Evolutionary conservation across 257 asterid genomes (phyloP).

Genomic region (Thymus quinquecostatus): DNA sequence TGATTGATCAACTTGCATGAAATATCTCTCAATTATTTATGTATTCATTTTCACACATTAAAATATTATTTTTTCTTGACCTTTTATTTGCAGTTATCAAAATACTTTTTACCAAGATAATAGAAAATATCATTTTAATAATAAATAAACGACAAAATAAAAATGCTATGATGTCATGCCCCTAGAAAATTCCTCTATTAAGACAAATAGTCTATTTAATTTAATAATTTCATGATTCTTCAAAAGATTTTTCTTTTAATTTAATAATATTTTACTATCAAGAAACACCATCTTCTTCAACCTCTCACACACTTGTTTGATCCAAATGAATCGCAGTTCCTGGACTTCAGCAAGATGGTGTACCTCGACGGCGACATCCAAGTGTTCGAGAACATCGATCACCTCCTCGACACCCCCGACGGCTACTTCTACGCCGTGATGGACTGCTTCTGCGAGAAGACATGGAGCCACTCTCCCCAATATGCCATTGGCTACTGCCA

Average conservation of each 20-base stretch:
- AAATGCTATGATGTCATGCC: conserved; percentile 27
- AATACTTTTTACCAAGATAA: not conserved
- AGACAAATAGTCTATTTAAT: not conserved
- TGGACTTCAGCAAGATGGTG: conserved; percentile 60
- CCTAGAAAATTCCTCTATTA: not conserved
- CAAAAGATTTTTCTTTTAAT: not conserved
- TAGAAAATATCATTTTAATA: not conserved
- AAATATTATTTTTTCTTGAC: not conserved
- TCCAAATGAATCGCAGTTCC: conserved; percentile 32
- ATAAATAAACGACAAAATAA: conserved; percentile 10
- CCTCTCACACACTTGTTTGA: not conserved
- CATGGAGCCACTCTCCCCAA: conserved; percentile 62
- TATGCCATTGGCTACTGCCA: conserved; percentile 54
- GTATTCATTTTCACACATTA: no score
- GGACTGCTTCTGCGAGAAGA: conserved; percentile 63
- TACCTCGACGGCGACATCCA: conserved; percentile 65
- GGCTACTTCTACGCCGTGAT: conserved; percentile 59
- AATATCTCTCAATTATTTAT: not conserved
- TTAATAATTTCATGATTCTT: not conserved
- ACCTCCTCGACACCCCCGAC: conserved; percentile 47
- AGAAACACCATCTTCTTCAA: not conserved
- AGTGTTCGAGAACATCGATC: conserved; percentile 59
- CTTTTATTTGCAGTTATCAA: not conserved
- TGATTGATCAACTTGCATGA: conserved; percentile 10
- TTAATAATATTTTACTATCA: not conserved